These are phyloP conservation scores for Zasmidium citrigriseum DNA, from an alignment of 2,329 filamentous ascomycete species.

Conservation along the genomic window DNA sequence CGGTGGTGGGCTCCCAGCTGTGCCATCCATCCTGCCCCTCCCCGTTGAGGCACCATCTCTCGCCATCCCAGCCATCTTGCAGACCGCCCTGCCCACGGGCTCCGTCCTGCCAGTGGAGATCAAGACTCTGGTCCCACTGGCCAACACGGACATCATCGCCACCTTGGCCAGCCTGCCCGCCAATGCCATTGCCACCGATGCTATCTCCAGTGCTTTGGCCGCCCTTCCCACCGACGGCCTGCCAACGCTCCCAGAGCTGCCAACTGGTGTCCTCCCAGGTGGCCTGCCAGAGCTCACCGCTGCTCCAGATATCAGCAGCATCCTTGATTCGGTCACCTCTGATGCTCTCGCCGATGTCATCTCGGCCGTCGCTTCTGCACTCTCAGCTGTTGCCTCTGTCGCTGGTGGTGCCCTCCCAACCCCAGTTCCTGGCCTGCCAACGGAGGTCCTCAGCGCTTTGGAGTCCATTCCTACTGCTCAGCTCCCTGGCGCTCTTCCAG, in stretches of 20 bases:
- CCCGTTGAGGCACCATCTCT: neutral
- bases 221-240: neutral
- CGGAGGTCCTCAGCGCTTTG: neutral
- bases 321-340: neutral
- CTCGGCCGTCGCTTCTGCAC: neutral
- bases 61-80: neutral
- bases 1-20: neutral
- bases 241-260: neutral
- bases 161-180: slow-evolving; percentile 1
- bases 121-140: slow-evolving; percentile 4
- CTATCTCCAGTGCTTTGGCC: neutral
- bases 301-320: slow-evolving; percentile 1
- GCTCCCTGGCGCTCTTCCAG: neutral
- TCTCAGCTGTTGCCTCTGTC: neutral
- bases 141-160: slow-evolving; percentile 3
- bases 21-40: neutral
- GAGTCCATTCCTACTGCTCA: neutral
- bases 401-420: neutral
- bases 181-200: neutral
- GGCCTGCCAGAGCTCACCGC: neutral
- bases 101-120: neutral
- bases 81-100: neutral
- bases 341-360: neutral
- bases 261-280: slow-evolving; percentile 2
- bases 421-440: neutral